A percentile compares a stretch with the other conserved stretches of the same genome.
phyloP scores from a whole-genome alignment of 2,329 filamentous ascomycete genomes.

The Ploettnerulaceae sp. region DNA sequence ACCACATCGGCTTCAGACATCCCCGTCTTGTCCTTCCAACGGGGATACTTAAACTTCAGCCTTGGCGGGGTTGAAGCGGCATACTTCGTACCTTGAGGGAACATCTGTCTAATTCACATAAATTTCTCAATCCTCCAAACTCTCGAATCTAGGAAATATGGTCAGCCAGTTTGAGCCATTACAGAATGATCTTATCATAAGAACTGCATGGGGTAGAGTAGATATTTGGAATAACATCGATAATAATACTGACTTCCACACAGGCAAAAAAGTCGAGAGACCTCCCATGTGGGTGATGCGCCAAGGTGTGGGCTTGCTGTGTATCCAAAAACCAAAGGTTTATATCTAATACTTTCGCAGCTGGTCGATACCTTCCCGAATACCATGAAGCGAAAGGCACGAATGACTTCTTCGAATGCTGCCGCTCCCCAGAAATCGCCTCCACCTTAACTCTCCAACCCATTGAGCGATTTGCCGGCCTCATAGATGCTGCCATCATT shows the following conservation, averaged over 20 bases:
- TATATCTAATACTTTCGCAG: slow-evolving; percentile 44
- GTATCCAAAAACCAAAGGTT: neutral
- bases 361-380: slow-evolving; percentile 93
- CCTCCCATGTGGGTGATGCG: slow-evolving; percentile 99
- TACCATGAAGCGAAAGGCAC: slow-evolving; percentile 92
- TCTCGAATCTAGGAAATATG: slow-evolving; percentile 42
- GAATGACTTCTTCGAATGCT: slow-evolving; percentile 97
- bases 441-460: slow-evolving; percentile 93
- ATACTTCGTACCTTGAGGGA: slow-evolving; percentile 25
- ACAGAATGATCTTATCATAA: slow-evolving; percentile 87
- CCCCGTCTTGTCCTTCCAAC: neutral
- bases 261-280: slow-evolving; percentile 85
- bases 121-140: neutral
- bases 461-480: slow-evolving; percentile 81
- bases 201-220: slow-evolving; percentile 74
- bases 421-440: slow-evolving; percentile 85
- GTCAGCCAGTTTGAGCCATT: slow-evolving; percentile 71
- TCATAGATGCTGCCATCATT: slow-evolving; percentile 96
- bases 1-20: neutral
- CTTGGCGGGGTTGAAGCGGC: slow-evolving; percentile 8
- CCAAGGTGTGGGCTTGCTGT: slow-evolving; percentile 61
- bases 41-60: slow-evolving; percentile 8
- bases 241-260: slow-evolving; percentile 12
- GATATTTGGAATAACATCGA: neutral
- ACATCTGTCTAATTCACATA: neutral